Base-by-base conservation (phyloP, 352 stramenopile genomes). In the Phytophthora macrochlamydospora region DNA sequence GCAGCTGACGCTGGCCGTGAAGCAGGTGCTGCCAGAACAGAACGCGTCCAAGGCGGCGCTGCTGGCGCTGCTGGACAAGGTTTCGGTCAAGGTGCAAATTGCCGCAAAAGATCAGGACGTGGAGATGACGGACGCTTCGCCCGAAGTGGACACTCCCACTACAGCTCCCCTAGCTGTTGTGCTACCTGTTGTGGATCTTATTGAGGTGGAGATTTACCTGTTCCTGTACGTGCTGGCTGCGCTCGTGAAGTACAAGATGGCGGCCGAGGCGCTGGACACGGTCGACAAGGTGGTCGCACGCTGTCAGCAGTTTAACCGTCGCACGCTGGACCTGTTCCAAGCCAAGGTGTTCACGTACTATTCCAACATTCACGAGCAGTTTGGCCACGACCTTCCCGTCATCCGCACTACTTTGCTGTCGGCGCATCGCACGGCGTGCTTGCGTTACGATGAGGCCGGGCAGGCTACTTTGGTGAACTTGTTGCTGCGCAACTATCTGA, bases 381-480 rank as follows among this genome's bases (percentile, higher is more conserved):
- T 89, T 46, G 75, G 60, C 3, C 74, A 80, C 44, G 78, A 90
- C 50, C 68, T 90, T 1, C 71, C 79, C 0, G 76, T 59, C 28
- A 95, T 92, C 32, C 89, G 78, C 57, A 82, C 73, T 49, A 80
- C 81, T 33, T 60, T 97, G 30, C 69, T 98, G 18, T 71, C 67
- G 0, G 86, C 93, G 18, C 91, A 97, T 67, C 90, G 93, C 65
- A 97, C 92, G 24, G 84, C 89, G 48, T 97, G 90, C 64, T 62
- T 97, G 56, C 87, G 79, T 24, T 94, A 96, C 63, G 89, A 98
- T 59, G 91, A 98, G 63, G 89, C 94, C 42, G 91, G 89, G 18
- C 90, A 98, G 66, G 94, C 94, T 29, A 97, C 88, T 40, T 69
- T 97, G 2, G 78, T 97, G 35, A 98, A 98, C 76, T 62, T 98